Evolutionary conservation across 1,284 basidiomycete genomes (phyloP).

Genomic region (Calocybe gambosa): DNA sequence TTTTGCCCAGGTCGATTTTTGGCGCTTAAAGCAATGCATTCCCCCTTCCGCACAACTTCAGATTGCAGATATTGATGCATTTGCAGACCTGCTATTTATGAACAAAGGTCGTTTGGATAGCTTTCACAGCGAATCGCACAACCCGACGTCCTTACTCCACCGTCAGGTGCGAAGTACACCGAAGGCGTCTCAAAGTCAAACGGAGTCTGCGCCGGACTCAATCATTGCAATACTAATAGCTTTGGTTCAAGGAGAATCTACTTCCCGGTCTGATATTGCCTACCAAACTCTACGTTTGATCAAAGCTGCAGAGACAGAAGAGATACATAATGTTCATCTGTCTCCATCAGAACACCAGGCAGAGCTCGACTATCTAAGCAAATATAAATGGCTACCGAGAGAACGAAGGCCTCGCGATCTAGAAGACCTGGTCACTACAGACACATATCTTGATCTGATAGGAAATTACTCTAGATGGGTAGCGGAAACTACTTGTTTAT

Average conservation of each 20-base stretch:
- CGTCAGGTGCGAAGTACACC: slow-evolving; percentile 30
- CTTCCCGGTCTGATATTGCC: slow-evolving; percentile 46
- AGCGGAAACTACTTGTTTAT: slow-evolving; percentile 47
- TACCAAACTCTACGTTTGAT: slow-evolving; percentile 61
- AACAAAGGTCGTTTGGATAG: slow-evolving; percentile 54
- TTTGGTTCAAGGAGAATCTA: slow-evolving; percentile 50
- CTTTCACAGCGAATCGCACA: slow-evolving; percentile 45
- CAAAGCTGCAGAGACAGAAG: slow-evolving; percentile 37
- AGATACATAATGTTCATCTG: slow-evolving; percentile 24
- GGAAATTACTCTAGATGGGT: slow-evolving; percentile 64
- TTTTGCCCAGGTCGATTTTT: slow-evolving; percentile 66
- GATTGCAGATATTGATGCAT: slow-evolving; percentile 65
- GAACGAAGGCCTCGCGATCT: slow-evolving; percentile 29
- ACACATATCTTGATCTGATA: slow-evolving; percentile 32
- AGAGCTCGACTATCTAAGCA: slow-evolving; percentile 50
- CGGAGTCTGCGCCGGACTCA: slow-evolving; percentile 30
- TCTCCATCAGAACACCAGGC: slow-evolving; percentile 39
- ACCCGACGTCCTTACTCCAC: slow-evolving; percentile 31
- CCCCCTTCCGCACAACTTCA: slow-evolving; percentile 45
- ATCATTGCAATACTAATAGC: slow-evolving; percentile 49
- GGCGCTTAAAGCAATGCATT: slow-evolving; percentile 75
- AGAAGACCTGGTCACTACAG: slow-evolving; percentile 30
- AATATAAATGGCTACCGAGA: slow-evolving; percentile 32
- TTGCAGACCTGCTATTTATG: slow-evolving; percentile 64
- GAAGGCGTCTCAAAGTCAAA: neutral